Base-by-base conservation (phyloP, 1,139 yeast species). In the Wickerhamomyces sp. region DNA sequence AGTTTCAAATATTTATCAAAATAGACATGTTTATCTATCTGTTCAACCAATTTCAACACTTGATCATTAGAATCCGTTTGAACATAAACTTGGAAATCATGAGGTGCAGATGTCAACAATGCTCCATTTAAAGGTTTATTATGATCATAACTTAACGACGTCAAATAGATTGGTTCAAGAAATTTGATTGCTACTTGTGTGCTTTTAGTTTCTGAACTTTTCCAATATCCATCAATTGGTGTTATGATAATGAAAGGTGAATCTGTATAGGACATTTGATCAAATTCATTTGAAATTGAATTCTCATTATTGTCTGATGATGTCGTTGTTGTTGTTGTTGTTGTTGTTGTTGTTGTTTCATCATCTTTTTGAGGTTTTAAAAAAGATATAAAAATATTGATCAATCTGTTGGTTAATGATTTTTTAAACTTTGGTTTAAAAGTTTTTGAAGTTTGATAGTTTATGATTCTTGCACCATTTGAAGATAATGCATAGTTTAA, bases 31-130 rank as follows among this genome's bases (percentile, higher is more conserved):
- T n/a, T n/a, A n/a, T n/a, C n/a, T n/a, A n/a, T n/a, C n/a, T n/a
- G n/a, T n/a, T n/a, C n/a, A n/a, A n/a, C n/a, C n/a, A n/a, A n/a
- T n/a, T 19, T 19, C 7, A 8, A 9, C 9, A 26, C 16, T 6
- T 30, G 33, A n/a, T 30, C 32, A 27, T 30, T 23, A 13, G 23
- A 11, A 20, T 35, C 38, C 16, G 32, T 32, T 30, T 51, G 46
- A 10, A 61, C 55, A 35, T 49, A 63, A 1, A 64, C 33, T 3
- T 62, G 51, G 1, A 61, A 45, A 2, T 29, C 32, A 28, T 48
- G 54, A 4, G 69, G 69, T 9, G 64, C 61, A 3, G 67, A 60
- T 16, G 59, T 55, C 50, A 61, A 49, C 19, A 59, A 39, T 22
- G 47, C 49, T 21, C 44, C 46, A 39, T 60, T 60, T 11, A 51